phyloP scores from a whole-genome alignment of 1,284 basidiomycete species.

The Vanrija pseudolonga region DNA sequence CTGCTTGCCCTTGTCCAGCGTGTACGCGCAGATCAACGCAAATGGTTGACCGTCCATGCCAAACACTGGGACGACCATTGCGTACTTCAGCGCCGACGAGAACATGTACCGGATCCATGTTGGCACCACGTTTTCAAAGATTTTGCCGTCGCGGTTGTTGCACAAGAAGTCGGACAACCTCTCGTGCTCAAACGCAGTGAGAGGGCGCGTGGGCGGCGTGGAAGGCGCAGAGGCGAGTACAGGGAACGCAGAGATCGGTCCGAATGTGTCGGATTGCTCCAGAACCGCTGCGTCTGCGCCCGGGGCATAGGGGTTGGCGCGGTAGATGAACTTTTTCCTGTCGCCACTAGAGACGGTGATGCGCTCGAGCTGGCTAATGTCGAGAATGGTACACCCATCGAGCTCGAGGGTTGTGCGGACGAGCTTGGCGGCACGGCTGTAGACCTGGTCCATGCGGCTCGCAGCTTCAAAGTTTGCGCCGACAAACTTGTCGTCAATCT shows the following conservation, averaged over 20 bases:
- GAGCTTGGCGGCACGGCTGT: constrained; percentile 78
- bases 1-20: constrained; percentile 69
- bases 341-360: constrained; percentile 54
- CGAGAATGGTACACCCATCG: constrained; percentile 84
- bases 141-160: constrained; percentile 73
- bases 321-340: constrained; percentile 52
- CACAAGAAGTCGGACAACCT: constrained; percentile 70
- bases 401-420: constrained; percentile 86
- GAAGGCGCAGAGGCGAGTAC: constrained; percentile 27
- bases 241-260: constrained; percentile 35
- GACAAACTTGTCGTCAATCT: constrained; percentile 63
- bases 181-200: constrained; percentile 67
- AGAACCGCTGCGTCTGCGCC: constrained; percentile 26
- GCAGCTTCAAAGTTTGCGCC: constrained; percentile 30
- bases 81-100: constrained; percentile 75
- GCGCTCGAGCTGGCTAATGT: constrained; percentile 86
- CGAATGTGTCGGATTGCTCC: constrained; percentile 34
- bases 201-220: constrained; percentile 29
- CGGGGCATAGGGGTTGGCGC: constrained; percentile 42
- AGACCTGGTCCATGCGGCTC: constrained; percentile 74
- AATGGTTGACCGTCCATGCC: constrained; percentile 92
- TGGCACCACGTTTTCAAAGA: constrained; percentile 78
- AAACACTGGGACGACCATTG: constrained; percentile 84
- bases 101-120: constrained; percentile 71
- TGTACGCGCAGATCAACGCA: constrained; percentile 85